phyloP scores from a whole-genome alignment of 2,329 filamentous ascomycete genomes.

The Lachnellula cervina region DNA sequence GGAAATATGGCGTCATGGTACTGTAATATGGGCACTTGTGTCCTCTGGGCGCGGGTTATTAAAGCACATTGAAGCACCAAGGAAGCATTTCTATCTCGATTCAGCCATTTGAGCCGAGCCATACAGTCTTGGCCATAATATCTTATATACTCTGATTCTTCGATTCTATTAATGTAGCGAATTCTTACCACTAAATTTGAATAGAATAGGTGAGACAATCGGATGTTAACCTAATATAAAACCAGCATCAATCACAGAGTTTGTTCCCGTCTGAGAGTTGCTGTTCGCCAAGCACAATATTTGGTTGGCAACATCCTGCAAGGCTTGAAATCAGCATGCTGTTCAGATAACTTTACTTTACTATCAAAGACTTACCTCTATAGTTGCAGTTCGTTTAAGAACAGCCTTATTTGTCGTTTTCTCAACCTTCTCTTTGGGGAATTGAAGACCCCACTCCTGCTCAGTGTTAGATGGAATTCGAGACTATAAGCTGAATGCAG shows the following conservation, averaged over 20 bases:
- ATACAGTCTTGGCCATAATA: not conserved
- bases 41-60: too few species aligned
- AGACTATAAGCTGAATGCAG: not conserved
- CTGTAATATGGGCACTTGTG: too few species aligned
- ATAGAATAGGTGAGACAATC: not conserved
- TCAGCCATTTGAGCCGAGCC: too few species aligned
- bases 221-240: slow-evolving; percentile 4
- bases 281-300: slow-evolving; percentile 50
- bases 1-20: too few species aligned
- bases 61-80: too few species aligned
- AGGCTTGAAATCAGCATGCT: slow-evolving; percentile 1
- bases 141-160: not conserved
- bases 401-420: slow-evolving; percentile 15
- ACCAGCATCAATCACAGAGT: slow-evolving; percentile 46
- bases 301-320: slow-evolving; percentile 14
- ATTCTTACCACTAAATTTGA: slow-evolving; percentile 14
- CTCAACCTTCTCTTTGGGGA: slow-evolving; percentile 18
- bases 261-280: slow-evolving; percentile 47
- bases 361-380: slow-evolving; percentile 15
- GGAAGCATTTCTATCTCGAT: too few species aligned
- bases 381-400: slow-evolving; percentile 19
- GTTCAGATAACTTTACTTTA: not conserved
- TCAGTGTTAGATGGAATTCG: not conserved
- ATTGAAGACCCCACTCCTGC: slow-evolving; percentile 25
- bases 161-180: too few species aligned